These are phyloP conservation scores for Aureobasidium melanogenum DNA, from an alignment of 2,329 filamentous ascomycete species.

Conservation along the genomic window DNA sequence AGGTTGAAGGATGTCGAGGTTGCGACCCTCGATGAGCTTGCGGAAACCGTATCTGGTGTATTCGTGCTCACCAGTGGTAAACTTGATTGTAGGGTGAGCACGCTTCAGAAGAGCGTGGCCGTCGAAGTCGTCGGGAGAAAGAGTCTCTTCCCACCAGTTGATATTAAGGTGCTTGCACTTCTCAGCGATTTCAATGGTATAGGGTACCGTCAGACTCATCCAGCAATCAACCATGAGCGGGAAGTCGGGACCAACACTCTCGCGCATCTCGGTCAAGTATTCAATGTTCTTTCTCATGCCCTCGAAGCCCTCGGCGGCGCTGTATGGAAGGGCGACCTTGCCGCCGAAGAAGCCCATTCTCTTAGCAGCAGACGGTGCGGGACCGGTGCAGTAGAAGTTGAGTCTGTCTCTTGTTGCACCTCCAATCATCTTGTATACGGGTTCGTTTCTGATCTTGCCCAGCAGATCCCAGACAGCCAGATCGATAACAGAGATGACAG, in stretches of 20 bases:
- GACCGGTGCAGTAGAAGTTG: constrained; percentile 91
- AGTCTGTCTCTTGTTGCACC: constrained; percentile 77
- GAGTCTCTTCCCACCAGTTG: constrained; percentile 96
- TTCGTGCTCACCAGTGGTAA: constrained; percentile 93
- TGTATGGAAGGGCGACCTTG: constrained; percentile 84
- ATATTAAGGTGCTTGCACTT: constrained; percentile 76
- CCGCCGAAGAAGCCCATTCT: constrained; percentile 83
- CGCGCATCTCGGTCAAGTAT: constrained; percentile 76
- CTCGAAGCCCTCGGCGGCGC: constrained; percentile 73
- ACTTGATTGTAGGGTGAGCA: constrained; percentile 82
- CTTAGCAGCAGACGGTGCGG: constrained; percentile 70
- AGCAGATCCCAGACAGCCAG: constrained; percentile 87
- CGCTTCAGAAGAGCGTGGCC: constrained; percentile 85
- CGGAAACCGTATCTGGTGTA: constrained; percentile 92
- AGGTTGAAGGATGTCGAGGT: constrained; percentile 88
- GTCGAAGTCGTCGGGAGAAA: constrained; percentile 85
- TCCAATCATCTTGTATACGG: constrained; percentile 89
- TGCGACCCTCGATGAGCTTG: constrained; percentile 83
- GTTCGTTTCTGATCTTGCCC: constrained; percentile 84
- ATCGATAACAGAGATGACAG: constrained; percentile 90
- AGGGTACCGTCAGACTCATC: constrained; percentile 88
- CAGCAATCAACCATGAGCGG: constrained; percentile 95
- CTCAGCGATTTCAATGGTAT: constrained; percentile 85
- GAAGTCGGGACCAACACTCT: constrained; percentile 79
- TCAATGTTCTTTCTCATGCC: constrained; percentile 84